These are phyloP conservation scores for Vanrija humicola DNA, from an alignment of 1,284 basidiomycete species.

Conservation along the genomic window DNA sequence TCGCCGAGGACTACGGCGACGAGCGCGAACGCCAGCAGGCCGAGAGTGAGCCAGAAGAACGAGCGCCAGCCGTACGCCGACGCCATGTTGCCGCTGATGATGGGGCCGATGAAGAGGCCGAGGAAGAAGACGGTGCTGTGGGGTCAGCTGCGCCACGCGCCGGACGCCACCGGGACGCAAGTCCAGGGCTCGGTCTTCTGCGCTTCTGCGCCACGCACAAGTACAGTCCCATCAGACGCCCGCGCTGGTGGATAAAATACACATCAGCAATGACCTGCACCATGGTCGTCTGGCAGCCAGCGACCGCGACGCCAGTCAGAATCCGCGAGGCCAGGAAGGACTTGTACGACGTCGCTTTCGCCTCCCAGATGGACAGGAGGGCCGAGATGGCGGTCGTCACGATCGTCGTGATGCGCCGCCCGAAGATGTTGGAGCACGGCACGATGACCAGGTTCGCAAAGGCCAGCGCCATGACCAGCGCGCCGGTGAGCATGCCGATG, in stretches of 20 bases:
- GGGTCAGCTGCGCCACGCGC: too few relatives aligned
- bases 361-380: conserved; percentile 13
- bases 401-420: conserved; percentile 8
- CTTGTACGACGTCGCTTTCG: conserved; percentile 2
- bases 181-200: background rate
- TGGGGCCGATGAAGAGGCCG: conserved; percentile 15
- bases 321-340: conserved; percentile 4
- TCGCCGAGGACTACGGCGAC: conserved; percentile 4
- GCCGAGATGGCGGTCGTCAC: conserved; percentile 1
- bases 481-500: conserved; percentile 14
- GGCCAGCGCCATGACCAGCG: conserved; percentile 8
- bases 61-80: conserved; percentile 8
- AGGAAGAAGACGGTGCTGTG: conserved; percentile 8
- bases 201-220: conserved; percentile 1
- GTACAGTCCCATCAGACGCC: conserved; percentile 13
- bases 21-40: conserved; percentile 1
- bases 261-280: conserved; percentile 11
- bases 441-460: conserved; percentile 19
- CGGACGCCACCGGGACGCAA: too few relatives aligned
- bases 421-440: conserved; percentile 17
- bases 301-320: conserved; percentile 12
- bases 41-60: conserved; percentile 11
- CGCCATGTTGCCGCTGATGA: conserved; percentile 12
- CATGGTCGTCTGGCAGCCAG: conserved; percentile 7
- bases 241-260: conserved; percentile 19